Evolutionary conservation across 805 yeast species (phyloP), one percentile per base, ranked within the genome.

Genomic region (Teunomyces kruisii): DNA sequence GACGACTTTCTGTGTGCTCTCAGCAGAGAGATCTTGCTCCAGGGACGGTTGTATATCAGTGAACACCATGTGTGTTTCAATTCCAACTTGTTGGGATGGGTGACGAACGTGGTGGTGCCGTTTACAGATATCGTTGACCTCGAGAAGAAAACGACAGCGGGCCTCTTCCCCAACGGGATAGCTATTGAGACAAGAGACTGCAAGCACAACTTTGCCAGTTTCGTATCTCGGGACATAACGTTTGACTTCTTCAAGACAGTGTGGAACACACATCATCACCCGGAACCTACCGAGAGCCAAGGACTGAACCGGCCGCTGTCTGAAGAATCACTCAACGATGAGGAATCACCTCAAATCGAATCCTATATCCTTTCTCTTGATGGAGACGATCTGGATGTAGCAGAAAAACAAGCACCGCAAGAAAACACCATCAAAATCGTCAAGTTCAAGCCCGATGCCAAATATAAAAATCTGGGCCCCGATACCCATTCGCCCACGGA

Each of bases 121-220:
- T 69, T 83, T 42, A 76, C 71, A 44, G 87, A 84, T 52, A 79
- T 85, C 16, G 74, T 82, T 26, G 80, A 79, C 50, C 72, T 85
- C 15, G 85, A 81, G 49, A 84, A 84, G 60, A 79, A 75, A 58
- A 74, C 79, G 12, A 84, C 89, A 0, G 86, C 83, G 0, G 83
- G 81, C 0, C 67, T 85, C 12, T 82, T 85, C 48, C 89, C 89
- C 5, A 85, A 84, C 56, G 88, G 86, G 0, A 76, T 85, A 49
- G 74, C 76, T 36, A 74, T 85, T 16, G 75, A 79, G 45, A 84
- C 90, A 1, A 63, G 82, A 39, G 86, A 84, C 54, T 79, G 76
- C 19, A 79, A 76, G 53, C 81, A 78, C 57, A 72, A 75, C 0
- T 85, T 85, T 69, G 88, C 88, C 0, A 77, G 86, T 0, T 79